Evolutionary conservation across 305 asterid genomes (phyloP).

Genomic region (Solanum aculeatissimum): DNA sequence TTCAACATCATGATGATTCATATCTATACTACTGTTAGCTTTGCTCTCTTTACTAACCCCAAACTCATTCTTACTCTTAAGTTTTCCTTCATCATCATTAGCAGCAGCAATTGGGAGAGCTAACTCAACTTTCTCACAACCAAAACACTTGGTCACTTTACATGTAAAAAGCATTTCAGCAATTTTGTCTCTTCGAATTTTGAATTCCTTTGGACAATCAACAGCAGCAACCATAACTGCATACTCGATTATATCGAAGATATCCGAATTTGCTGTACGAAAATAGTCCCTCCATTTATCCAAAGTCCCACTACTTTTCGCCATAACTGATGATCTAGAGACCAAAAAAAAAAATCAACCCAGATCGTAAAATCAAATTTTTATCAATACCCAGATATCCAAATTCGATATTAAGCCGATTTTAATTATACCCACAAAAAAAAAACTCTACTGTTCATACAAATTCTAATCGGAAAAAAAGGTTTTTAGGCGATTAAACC

Average conservation of each 20-base stretch:
- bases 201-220: slow-evolving; percentile 79
- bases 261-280: slow-evolving; percentile 54
- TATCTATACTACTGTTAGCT: slow-evolving; percentile 27
- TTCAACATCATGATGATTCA: slow-evolving; percentile 26
- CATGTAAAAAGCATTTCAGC: slow-evolving; percentile 81
- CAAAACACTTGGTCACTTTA: slow-evolving; percentile 51
- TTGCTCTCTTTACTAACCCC: slow-evolving; percentile 69
- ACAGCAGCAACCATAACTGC: slow-evolving; percentile 74
- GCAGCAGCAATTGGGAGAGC: slow-evolving; percentile 36
- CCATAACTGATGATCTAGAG: slow-evolving; percentile 29
- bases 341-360: not conserved
- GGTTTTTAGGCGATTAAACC: not conserved
- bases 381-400: slow-evolving; percentile 17
- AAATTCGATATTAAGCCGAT: not conserved
- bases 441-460: not conserved
- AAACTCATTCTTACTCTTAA: slow-evolving; percentile 21
- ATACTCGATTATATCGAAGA: slow-evolving; percentile 56
- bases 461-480: not conserved
- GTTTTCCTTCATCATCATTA: slow-evolving; percentile 19
- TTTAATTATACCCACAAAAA: slow-evolving; percentile 1
- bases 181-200: slow-evolving; percentile 65
- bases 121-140: slow-evolving; percentile 63
- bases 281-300: slow-evolving; percentile 87
- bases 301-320: slow-evolving; percentile 31
- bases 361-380: slow-evolving; percentile 10